phyloP scores from a whole-genome alignment of 306 rosid species.

The Prunus mira region DNA sequence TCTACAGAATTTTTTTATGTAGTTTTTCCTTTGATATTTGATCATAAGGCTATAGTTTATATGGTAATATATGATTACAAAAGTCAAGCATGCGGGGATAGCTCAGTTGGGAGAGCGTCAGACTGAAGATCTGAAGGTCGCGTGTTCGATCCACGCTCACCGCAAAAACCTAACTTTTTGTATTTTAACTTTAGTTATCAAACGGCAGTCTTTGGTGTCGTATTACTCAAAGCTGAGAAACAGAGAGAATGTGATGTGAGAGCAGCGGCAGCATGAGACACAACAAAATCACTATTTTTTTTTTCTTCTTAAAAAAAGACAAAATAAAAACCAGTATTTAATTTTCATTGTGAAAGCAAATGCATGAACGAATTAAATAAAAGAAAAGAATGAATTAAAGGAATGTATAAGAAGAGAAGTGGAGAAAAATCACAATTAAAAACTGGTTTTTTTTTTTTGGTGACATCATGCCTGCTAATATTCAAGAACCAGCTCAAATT shows the following conservation, averaged over 20 bases:
- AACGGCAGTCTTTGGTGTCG: neutral
- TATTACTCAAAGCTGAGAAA: neutral
- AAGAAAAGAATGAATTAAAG: neutral
- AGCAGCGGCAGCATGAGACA: too few species aligned
- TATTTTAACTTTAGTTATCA: neutral
- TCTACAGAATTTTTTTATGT: too few species aligned
- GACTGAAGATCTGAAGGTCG: conserved; percentile 33
- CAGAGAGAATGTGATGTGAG: too few species aligned
- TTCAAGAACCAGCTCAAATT: neutral
- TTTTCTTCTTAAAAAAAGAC: too few species aligned
- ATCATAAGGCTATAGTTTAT: too few species aligned
- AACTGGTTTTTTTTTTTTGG: too few species aligned
- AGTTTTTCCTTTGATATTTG: too few species aligned
- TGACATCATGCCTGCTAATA: conserved; percentile 1
- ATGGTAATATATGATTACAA: accelerated
- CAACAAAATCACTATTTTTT: too few species aligned
- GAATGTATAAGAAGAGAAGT: neutral
- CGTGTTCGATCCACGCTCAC: conserved; percentile 36
- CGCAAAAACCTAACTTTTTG: neutral
- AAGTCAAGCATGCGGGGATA: neutral
- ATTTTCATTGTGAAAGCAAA: too few species aligned
- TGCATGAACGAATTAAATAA: neutral
- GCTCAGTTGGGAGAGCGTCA: conserved; percentile 35
- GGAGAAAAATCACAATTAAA: too few species aligned
- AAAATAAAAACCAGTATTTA: too few species aligned